Base-by-base conservation (phyloP, 2,329 filamentous ascomycete species). In the Botrytis galanthina region DNA sequence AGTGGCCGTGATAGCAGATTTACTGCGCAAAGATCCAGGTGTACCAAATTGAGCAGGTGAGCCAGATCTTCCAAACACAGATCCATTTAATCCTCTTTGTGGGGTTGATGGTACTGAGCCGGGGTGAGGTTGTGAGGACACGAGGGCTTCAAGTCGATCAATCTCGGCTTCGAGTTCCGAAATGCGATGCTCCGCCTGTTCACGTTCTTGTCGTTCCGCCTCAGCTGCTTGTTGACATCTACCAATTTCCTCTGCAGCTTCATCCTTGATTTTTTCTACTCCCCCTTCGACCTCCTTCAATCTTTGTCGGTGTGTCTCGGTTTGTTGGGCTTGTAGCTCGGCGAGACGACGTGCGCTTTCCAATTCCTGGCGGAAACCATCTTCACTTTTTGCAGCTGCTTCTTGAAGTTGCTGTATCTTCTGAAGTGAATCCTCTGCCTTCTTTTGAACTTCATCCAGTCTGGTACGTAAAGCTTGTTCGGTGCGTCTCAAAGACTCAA, bases 321-420 rank as follows among this genome's bases (percentile, higher is more conserved):
- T 90, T 71, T 92, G 90, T 79, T 95, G 91, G 74, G 93, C 88
- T 77, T 93, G 93, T 80, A 97, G 87, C 75, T 97, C 92, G 3
- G 94, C 93, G 32, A 99, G 87, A 62, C 96, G 90, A 74, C 89
- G 90, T 39, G 92, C 90, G 75, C 92, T 92, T 76, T 97, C 94
- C 12, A 97, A 86, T 81, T 98, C 95, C 73, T 95, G 91, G 78
- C 92, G 90, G 85, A 96, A 97, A 75, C 92, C 91, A 81, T 98
- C 92, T 75, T 97, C 91, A n/a, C 91, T 90, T 71, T 93, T 89
- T 2, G 93, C 91, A 39, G 92, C 92, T 32, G 93, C 89, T 80
- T 97, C 94, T 79, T 96, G 92, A 48, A 98, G 87, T 80, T 94
- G 91, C 79, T 98, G 94, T 44, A 97, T 90, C 79, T 91, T 94